A percentile compares a stretch with the other conserved stretches of the same genome.
Evolutionary conservation across 164 flowering plant species (phyloP).

Genomic region (Sedum album): DNA sequence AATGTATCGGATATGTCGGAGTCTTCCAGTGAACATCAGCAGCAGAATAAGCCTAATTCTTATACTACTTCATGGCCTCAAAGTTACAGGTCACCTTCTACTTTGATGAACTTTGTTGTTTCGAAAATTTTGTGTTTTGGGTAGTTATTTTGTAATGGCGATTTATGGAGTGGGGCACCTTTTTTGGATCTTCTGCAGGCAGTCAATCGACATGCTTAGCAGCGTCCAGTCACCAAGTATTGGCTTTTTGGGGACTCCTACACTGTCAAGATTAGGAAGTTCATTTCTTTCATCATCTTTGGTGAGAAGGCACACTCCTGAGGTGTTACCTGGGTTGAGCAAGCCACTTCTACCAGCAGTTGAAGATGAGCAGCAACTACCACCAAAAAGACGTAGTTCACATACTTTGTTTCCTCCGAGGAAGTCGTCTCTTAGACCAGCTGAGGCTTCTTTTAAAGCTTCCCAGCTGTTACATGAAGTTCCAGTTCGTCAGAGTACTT

Average conservation of each 20-base stretch:
- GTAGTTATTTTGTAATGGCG: not conserved
- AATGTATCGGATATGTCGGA: conserved; percentile 45
- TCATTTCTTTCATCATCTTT: conserved; percentile 73
- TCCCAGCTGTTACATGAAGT: conserved; percentile 44
- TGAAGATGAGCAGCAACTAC: conserved; percentile 29
- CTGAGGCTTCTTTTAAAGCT: conserved; percentile 24
- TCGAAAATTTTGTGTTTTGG: not conserved
- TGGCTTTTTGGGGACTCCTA: conserved; percentile 68
- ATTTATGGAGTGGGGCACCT: not conserved
- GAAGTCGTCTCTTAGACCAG: conserved; percentile 23
- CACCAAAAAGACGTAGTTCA: conserved; percentile 46
- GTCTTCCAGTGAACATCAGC: conserved; percentile 37
- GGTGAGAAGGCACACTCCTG: conserved; percentile 70
- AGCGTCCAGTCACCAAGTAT: conserved; percentile 80
- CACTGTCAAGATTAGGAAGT: conserved; percentile 53
- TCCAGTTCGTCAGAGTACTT: conserved; percentile 56
- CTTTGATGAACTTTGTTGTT: conserved; percentile 5
- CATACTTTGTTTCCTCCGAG: conserved; percentile 50
- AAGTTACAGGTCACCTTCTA: conserved; percentile 32
- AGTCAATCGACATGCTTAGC: conserved; percentile 77
- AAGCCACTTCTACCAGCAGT: conserved; percentile 50
- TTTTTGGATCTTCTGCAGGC: conserved; percentile 38
- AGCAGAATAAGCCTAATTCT: conserved; percentile 53
- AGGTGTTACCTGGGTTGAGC: conserved; percentile 31
- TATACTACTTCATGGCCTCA: conserved; percentile 82